These are phyloP conservation scores for Cryptococcus sp. DNA, from an alignment of 1,284 basidiomycete genomes.

Conservation along the genomic window DNA sequence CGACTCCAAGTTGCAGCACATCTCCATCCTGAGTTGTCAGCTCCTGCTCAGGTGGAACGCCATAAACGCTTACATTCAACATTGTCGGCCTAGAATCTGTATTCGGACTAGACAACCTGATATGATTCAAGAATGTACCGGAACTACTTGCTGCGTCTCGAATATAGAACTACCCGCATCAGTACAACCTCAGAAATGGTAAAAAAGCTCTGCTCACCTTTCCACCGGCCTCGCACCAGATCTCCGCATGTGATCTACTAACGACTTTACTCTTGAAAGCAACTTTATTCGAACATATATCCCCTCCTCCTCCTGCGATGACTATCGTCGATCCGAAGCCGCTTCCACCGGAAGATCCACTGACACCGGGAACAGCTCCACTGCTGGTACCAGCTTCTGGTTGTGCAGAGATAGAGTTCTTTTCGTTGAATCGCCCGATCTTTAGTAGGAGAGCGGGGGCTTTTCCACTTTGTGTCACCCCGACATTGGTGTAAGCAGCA, in stretches of 20 bases:
- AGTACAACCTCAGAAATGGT: neutral
- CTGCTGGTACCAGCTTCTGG: neutral
- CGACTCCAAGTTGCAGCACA: constrained; percentile 90
- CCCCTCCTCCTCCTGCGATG: constrained; percentile 48
- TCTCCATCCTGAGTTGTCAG: constrained; percentile 65
- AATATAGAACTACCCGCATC: constrained; percentile 64
- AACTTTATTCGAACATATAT: constrained; percentile 71
- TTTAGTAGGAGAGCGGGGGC: constrained; percentile 58
- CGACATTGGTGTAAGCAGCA: constrained; percentile 15
- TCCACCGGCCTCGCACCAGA: constrained; percentile 66
- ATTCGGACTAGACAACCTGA: constrained; percentile 77
- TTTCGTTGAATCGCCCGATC: constrained; percentile 86
- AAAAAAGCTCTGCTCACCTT: constrained; percentile 44
- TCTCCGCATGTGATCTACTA: constrained; percentile 87
- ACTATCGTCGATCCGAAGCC: neutral
- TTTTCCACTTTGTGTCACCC: constrained; percentile 49
- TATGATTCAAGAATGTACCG: constrained; percentile 95
- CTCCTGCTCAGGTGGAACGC: neutral
- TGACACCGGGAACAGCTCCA: constrained; percentile 3
- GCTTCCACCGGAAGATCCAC: constrained; percentile 5
- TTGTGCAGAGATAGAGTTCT: constrained; percentile 8
- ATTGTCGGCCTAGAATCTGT: constrained; percentile 71
- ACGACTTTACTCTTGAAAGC: constrained; percentile 98
- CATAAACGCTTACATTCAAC: constrained; percentile 54
- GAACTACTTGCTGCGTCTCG: constrained; percentile 85